Evolutionary conservation across 1,284 basidiomycete genomes (phyloP).

Genomic region (Pterula multifida): DNA sequence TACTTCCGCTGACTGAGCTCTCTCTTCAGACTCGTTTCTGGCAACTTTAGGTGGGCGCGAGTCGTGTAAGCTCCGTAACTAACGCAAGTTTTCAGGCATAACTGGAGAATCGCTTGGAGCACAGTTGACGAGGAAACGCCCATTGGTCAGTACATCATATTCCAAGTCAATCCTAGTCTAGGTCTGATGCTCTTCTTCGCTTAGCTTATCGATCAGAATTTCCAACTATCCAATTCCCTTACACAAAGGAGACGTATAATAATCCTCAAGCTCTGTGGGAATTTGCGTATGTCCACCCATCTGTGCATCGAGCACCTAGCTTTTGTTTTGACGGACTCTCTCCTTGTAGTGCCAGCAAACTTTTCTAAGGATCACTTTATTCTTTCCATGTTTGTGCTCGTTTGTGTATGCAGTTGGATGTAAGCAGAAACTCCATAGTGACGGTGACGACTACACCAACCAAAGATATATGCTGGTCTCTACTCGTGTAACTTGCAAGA

Average conservation of each 20-base stretch:
- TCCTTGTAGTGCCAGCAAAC: neutral
- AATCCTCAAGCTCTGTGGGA: conserved; percentile 50
- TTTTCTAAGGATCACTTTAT: neutral
- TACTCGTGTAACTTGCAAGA: too few species aligned
- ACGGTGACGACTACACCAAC: too few species aligned
- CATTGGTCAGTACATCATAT: conserved; percentile 22
- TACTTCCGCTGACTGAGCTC: neutral
- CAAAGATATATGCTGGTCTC: too few species aligned
- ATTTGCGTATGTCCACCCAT: conserved; percentile 31
- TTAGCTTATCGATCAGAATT: conserved; percentile 15
- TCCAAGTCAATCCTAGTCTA: neutral
- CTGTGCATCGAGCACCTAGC: neutral
- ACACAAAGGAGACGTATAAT: conserved; percentile 51
- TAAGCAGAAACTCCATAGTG: too few species aligned
- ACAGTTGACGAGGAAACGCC: conserved; percentile 28
- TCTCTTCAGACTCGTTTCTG: conserved; percentile 30
- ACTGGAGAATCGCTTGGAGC: conserved; percentile 47
- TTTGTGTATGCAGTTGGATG: too few species aligned
- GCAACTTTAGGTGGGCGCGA: conserved; percentile 32
- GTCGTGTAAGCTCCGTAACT: neutral
- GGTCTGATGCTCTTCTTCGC: conserved; percentile 1
- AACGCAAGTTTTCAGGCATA: conserved; percentile 22
- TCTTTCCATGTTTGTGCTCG: too few species aligned
- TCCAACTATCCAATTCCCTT: conserved; percentile 39
- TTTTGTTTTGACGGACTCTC: neutral